These are phyloP conservation scores for Penicillium thymicola DNA, from an alignment of 2,329 filamentous ascomycete genomes.

Conservation along the genomic window DNA sequence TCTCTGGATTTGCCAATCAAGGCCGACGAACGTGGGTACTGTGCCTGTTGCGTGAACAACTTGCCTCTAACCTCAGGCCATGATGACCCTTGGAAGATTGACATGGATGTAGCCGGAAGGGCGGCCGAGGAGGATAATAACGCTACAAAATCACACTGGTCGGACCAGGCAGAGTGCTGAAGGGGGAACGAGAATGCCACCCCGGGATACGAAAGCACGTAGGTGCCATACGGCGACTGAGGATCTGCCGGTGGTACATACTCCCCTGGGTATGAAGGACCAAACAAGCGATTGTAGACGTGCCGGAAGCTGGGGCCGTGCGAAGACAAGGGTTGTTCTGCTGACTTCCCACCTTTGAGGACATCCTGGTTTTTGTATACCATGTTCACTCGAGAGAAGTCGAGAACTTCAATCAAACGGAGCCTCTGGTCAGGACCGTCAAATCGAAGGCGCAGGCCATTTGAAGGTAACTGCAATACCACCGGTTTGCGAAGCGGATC, in stretches of 20 bases:
- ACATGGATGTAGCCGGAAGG: slow-evolving; percentile 78
- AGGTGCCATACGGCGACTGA: slow-evolving; percentile 63
- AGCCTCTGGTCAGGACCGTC: slow-evolving; percentile 90
- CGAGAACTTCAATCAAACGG: slow-evolving; percentile 82
- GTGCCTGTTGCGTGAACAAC: slow-evolving; percentile 71
- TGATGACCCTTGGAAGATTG: slow-evolving; percentile 83
- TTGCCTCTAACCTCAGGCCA: slow-evolving; percentile 79
- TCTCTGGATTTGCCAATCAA: slow-evolving; percentile 71
- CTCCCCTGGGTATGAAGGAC: slow-evolving; percentile 90
- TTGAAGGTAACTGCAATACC: slow-evolving; percentile 71
- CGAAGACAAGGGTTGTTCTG: slow-evolving; percentile 33
- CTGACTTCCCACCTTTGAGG: slow-evolving; percentile 53
- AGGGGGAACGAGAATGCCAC: slow-evolving; percentile 90
- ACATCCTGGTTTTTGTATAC: slow-evolving; percentile 80
- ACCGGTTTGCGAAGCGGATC: slow-evolving; percentile 73
- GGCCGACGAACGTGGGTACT: slow-evolving; percentile 69
- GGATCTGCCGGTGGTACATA: slow-evolving; percentile 64
- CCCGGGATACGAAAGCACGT: slow-evolving; percentile 90
- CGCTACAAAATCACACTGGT: slow-evolving; percentile 74
- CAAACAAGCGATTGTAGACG: slow-evolving; percentile 89
- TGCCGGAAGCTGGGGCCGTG: slow-evolving; percentile 76
- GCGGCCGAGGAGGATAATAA: slow-evolving; percentile 76
- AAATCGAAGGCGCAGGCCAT: slow-evolving; percentile 86
- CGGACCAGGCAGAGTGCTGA: slow-evolving; percentile 68
- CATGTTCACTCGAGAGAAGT: slow-evolving; percentile 82